Evolutionary conservation across 192 early-diverging fungal species (phyloP), one percentile per base, ranked within the genome.

Genomic region (Gigaspora rosea): DNA sequence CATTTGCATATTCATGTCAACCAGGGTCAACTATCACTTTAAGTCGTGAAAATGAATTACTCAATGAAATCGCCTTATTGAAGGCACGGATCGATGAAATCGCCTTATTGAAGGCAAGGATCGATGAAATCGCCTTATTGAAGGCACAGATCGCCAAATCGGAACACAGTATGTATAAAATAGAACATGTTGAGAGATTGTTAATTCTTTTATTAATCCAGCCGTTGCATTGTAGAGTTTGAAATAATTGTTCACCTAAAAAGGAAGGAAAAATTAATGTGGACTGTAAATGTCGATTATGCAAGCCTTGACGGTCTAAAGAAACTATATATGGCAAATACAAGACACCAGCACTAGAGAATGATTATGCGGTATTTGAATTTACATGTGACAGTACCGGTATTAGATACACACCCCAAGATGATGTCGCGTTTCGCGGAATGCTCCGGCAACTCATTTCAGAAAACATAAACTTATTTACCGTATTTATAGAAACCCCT

Each of bases 21-120:
- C 62, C 62, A n/a, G 32, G 7, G 61, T 2, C 61, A 62, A 62
- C 61, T 33, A 62, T 33, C 61, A 62, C 32, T 62, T 62, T 2
- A 33, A n/a, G 18, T 63, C 62, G 62, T 63, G 62, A 63, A 22
- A 4, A 63, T 12, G 62, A 63, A 63, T 63, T 63, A 22, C 62
- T 63, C 35, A 35, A 1, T 27, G 27, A 27, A 27, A 27, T 27
- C 27, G 27, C 27, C 27, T 27, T 27, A 27, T 27, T 27, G 13
- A 51, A 51, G 50, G 13, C 50, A 13, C 50, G 1, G 13, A 11
- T 51, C 50, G 8, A 1, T 27, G 27, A 27, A 27, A 27, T 27
- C 27, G 27, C 27, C 27, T 27, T 27, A 27, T 27, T 27, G 61
- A 10, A 50, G 49, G 49, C 6, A 50, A 9, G 1, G 61, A 2